phyloP scores from a whole-genome alignment of 164 flowering plant species.

The Macadamia tetraphylla region DNA sequence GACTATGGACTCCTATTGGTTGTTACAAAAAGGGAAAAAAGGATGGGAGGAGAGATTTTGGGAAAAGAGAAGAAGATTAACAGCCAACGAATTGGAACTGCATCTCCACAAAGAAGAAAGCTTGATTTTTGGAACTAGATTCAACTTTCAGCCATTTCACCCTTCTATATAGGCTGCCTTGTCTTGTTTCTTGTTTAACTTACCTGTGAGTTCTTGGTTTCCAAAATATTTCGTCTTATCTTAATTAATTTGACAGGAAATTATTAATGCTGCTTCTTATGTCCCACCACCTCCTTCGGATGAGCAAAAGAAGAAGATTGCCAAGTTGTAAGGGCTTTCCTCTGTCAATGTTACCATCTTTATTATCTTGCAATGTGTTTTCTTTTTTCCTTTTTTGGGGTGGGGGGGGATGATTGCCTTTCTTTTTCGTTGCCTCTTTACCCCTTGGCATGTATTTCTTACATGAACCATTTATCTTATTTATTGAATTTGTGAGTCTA shows the following conservation, averaged over 20 bases:
- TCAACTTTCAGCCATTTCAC: background rate
- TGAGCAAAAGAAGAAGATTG: conserved; percentile 85
- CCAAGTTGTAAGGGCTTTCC: conserved; percentile 54
- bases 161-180: background rate
- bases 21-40: too few relatives aligned
- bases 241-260: conserved; percentile 41
- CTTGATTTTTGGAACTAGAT: too few relatives aligned
- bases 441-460: too few relatives aligned
- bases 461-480: too few relatives aligned
- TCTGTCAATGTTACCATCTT: background rate
- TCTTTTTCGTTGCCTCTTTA: too few relatives aligned
- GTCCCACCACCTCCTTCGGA: conserved; percentile 98
- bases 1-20: too few relatives aligned
- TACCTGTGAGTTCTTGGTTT: background rate
- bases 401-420: too few relatives aligned
- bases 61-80: too few relatives aligned
- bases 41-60: too few relatives aligned
- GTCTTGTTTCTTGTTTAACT: background rate
- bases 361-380: background rate
- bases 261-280: conserved; percentile 89
- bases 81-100: too few relatives aligned
- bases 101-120: too few relatives aligned
- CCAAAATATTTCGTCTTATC: background rate
- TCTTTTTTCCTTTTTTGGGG: background rate
- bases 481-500: background rate